Base-by-base conservation (phyloP, 2,329 filamentous ascomycete genomes). In the Exophiala sideris region DNA sequence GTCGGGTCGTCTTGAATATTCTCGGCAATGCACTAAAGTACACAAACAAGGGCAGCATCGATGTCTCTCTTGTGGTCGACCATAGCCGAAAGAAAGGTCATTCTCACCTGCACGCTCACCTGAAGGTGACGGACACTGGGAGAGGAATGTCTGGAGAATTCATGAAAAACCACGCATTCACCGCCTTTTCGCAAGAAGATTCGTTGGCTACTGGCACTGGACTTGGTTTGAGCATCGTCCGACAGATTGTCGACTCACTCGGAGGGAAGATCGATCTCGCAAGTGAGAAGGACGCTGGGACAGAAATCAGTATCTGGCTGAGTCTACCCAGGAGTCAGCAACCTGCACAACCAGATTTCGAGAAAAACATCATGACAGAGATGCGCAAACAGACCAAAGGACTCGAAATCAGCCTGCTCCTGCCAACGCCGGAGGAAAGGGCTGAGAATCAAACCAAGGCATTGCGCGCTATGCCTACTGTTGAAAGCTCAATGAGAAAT, bases 1-100 rank as follows among this genome's bases (percentile, higher is more conserved):
- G 76, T 45, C 73, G 81, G 6, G 77, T 85, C 44, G 73, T 85
- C 45, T 83, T 84, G 80, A 85, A 85, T 52, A 62, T 85, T 0
- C 79, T 84, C 39, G 80, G 80, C 7, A 86, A 86, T 61, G 76
- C 83, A 0, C 72, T 85, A 62, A 86, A 85, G 64, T 86, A 84
- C 54, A 85, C 81, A 0, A 71, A 74, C 2, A 64, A 68, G 1
- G 82, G 82, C 3, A 77, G 71, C 49, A 74, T 85, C 2, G 71
- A 73, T 6, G 68, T 81, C 3, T 68, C 64, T 2, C 57, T 80
- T 10, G 65, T 68, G 49, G 56, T 65, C 2, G 68, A 67, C 12
- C 62, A 60, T n/a, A 66, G 63, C 2, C 62, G 67, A 4, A 60
- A 68, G 10, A 68, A 66, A 5, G 48, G 65, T 1, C 67, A 69